Base-by-base conservation (phyloP, 495 filamentous ascomycete species). In the Aspergillus olivimuriae region DNA sequence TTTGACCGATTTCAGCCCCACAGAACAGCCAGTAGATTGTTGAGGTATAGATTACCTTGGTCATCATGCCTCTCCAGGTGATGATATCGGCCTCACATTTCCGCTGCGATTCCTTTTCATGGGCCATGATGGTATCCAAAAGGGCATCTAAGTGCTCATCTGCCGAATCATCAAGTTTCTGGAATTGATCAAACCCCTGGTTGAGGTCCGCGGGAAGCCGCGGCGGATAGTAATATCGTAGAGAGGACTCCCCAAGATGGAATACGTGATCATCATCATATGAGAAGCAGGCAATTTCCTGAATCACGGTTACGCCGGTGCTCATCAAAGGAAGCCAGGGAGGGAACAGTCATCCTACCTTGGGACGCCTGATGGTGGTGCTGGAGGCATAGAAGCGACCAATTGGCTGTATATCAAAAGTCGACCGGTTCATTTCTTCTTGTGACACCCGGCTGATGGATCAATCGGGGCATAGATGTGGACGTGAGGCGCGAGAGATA, bases 1-100 rank as follows among this genome's bases (percentile, higher is more conserved):
- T 17, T 7, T n/a, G n/a, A n/a, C n/a, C n/a, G n/a, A n/a, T n/a
- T n/a, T n/a, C n/a, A n/a, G n/a, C n/a, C n/a, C n/a, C n/a, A n/a
- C n/a, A n/a, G n/a, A n/a, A n/a, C n/a, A n/a, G 11, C 4, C 12
- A 2, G 21, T 31, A 11, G 30, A 19, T 3, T 2, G 33, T 34
- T 34, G 15, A 11, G 8, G 18, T n/a, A 12, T 12, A 24, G 7
- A 11, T 30, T 52, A 87, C 87, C 75, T 96, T 99, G 43, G 92
- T 97, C 86, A 99, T 87, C 88, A 99, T 96, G 16, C 92, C 92
- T 53, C 92, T 71, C 91, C 91, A 99, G 0, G 91, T 96, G 35
- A 97, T 76, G 34, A 99, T 58, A 47, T 95, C 83, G 7, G 83
- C 82, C 33, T 86, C 78, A 24, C 82, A 81, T 55, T 69, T 80